Base-by-base conservation (phyloP, 108 stramenopile species). In the Skeletonema grethae region DNA sequence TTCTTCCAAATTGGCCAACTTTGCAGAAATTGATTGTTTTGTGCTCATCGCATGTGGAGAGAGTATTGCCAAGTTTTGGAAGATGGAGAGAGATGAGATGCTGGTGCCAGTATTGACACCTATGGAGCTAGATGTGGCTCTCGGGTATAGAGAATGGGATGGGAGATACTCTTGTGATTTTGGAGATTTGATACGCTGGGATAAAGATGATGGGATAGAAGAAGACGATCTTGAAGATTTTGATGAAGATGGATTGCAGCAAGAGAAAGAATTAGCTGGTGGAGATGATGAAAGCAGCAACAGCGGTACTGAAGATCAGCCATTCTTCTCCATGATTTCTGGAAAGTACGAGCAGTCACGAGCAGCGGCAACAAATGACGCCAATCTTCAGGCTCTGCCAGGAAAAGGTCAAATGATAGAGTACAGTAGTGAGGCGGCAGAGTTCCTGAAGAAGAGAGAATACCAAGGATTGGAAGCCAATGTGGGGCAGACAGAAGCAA, bases 21-120 rank as follows among this genome's bases (percentile, higher is more conserved):
- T 97, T 90, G 95, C 94, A 10, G 96, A 97, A 70, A 91, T 97
- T 61, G 97, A 98, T 56, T 91, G 90, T 67, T 98, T 94, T 71
- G 95, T 96, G 28, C 58, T 98, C 55, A 91, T 98, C 5, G 96
- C 95, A 15, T 97, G 97, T 76, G 85, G 88, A 24, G 93, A 97
- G 61, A 88, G 85, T 64, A 84, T 87, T 45, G 83, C 94, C 61
- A 82, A 97, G 41, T 85, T 91, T 69, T 86, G 83, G 59, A 81
- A 83, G 67, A 72, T 84, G 85, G 76, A 86, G 61, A 67, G 91
- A 39, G 83, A 85, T 7, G 80, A 81, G 31, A 91, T 90, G 55
- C 86, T 77, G 13, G 84, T 90, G 1, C 92, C 92, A 0, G 87
- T 97, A n/a, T 87, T 98, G 16, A 97, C 98, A 9, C 97, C 97